phyloP scores from a whole-genome alignment of 352 stramenopile genomes.

The Plasmopara halstedii region DNA sequence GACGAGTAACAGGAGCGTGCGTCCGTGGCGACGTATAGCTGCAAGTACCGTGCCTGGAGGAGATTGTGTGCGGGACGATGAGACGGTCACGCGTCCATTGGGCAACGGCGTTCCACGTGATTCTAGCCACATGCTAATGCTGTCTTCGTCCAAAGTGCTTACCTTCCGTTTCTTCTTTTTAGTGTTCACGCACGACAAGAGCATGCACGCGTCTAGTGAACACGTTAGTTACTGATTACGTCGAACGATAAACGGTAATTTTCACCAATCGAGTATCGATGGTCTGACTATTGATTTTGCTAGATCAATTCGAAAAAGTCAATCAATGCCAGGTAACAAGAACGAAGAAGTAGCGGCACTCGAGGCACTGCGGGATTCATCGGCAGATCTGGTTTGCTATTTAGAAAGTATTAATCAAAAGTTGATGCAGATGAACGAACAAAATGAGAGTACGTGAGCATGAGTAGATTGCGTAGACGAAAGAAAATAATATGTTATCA shows the following conservation, averaged over 20 bases:
- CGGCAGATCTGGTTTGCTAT: constrained; percentile 63
- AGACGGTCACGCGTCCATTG: constrained; percentile 13
- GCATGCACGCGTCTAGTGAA: constrained; percentile 23
- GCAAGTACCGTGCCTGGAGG: constrained; percentile 20
- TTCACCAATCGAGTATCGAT: constrained; percentile 8
- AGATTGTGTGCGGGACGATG: constrained; percentile 23
- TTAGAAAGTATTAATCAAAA: constrained; percentile 70
- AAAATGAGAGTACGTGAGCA: constrained; percentile 62
- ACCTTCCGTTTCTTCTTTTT: constrained; percentile 85
- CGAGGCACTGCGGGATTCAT: constrained; percentile 70
- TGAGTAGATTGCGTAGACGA: not conserved
- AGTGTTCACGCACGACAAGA: constrained; percentile 27
- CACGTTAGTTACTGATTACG: constrained; percentile 11
- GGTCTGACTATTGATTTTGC: not conserved
- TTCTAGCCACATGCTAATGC: constrained; percentile 46
- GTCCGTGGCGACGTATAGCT: constrained; percentile 41
- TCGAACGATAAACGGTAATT: too few species aligned
- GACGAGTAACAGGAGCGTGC: constrained; percentile 39
- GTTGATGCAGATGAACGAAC: constrained; percentile 66
- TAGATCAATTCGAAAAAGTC: not conserved
- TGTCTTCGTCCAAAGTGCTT: constrained; percentile 42
- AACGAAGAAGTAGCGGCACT: constrained; percentile 75
- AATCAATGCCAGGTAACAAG: constrained; percentile 35
- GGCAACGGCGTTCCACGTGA: constrained; percentile 18
- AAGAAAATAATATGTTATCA: not conserved